phyloP scores from a whole-genome alignment of 306 rosid species.

The Vachellia pachyceras region DNA sequence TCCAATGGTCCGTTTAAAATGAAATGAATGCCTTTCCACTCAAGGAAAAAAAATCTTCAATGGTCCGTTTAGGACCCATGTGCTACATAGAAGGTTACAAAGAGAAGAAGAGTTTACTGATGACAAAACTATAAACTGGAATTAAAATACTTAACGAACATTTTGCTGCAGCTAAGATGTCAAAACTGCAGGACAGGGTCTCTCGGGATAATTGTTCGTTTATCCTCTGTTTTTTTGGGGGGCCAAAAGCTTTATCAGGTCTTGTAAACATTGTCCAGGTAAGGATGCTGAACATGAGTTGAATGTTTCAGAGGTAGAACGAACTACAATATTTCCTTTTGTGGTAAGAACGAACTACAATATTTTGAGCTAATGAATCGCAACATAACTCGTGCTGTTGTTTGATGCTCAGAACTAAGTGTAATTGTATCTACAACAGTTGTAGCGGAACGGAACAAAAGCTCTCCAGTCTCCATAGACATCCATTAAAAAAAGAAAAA shows the following conservation, averaged over 20 bases:
- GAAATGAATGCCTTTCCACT: no score
- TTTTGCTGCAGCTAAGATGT: neutral
- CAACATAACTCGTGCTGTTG: neutral
- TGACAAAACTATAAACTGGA: neutral
- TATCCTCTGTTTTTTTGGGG: neutral
- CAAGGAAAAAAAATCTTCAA: no score
- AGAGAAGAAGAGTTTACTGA: neutral
- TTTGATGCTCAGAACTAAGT: constrained; percentile 30
- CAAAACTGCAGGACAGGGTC: neutral
- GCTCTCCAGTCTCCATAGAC: constrained; percentile 31
- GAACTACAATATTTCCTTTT: neutral
- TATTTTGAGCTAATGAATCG: constrained; percentile 31
- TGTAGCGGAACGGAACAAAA: constrained; percentile 36
- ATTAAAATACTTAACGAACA: neutral
- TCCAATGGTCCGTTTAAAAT: neutral
- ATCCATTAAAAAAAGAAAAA: constrained; percentile 15
- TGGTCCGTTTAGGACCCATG: no score
- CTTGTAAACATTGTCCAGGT: neutral
- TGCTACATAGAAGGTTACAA: neutral
- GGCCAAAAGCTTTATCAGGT: neutral
- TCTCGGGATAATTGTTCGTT: neutral
- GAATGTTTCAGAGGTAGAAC: neutral
- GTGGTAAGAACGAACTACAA: constrained; percentile 9
- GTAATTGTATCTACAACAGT: neutral
- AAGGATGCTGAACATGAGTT: neutral